Percentiles rank a stretch among this genome's conserved stretches.
Evolutionary conservation across 495 filamentous ascomycete genomes (phyloP).

Genomic region (Hypoxylon crocopeplum): DNA sequence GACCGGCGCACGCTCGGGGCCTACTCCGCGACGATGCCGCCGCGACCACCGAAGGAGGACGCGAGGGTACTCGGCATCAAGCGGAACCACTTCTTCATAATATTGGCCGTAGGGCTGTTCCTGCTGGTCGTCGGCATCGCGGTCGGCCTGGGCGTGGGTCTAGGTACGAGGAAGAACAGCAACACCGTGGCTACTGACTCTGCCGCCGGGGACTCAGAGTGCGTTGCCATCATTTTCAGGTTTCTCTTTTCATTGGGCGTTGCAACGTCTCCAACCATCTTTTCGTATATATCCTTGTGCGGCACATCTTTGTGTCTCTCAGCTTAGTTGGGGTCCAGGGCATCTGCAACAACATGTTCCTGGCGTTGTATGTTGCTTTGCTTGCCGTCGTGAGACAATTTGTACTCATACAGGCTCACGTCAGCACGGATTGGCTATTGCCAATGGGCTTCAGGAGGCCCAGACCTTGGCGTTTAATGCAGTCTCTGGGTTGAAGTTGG

Average conservation of each 20-base stretch:
- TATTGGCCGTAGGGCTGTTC: slow-evolving; percentile 33
- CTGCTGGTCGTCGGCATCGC: slow-evolving; percentile 38
- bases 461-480: background rate
- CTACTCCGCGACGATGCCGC: slow-evolving; percentile 16
- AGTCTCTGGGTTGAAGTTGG: background rate
- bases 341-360: no score
- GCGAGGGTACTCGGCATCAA: slow-evolving; percentile 25
- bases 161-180: slow-evolving; percentile 21
- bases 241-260: background rate
- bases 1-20: slow-evolving; percentile 15
- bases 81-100: slow-evolving; percentile 31
- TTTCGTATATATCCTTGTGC: no score
- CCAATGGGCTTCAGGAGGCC: background rate
- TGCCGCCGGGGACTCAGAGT: slow-evolving; percentile 12
- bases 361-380: no score
- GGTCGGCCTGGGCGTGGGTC: slow-evolving; percentile 41
- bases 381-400: no score
- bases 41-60: background rate
- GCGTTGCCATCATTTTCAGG: background rate
- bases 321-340: no score
- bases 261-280: no score
- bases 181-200: background rate
- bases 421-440: slow-evolving; percentile 8
- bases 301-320: no score
- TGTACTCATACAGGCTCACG: slow-evolving; percentile 12